Conservation (phyloP, 805 yeast species). For the Candida railenensis region DNA sequence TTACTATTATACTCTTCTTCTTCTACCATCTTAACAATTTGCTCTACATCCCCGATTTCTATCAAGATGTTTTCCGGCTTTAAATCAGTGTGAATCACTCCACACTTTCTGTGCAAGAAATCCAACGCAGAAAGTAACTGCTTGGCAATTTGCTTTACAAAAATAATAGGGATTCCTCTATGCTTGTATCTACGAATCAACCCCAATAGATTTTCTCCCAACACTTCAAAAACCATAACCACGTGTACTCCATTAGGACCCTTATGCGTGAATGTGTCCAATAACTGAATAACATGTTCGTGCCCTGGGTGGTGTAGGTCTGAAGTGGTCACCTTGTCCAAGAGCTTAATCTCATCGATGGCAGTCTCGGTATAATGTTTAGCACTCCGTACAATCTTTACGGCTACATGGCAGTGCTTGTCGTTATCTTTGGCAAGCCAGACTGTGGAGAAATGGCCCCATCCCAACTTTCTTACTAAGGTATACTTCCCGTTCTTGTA, state of each 20-base stretch:
- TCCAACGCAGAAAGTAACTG: conserved; percentile 74
- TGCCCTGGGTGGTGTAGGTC: conserved; percentile 77
- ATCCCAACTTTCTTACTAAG: conserved; percentile 86
- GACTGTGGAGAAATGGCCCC: conserved; percentile 98
- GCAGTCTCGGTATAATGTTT: conserved; percentile 92
- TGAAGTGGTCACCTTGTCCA: conserved; percentile 63
- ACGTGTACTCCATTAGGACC: conserved; percentile 94
- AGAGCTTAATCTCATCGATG: conserved; percentile 81
- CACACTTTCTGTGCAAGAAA: conserved; percentile 63
- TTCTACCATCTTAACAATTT: conserved; percentile 67
- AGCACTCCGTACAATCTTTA: conserved; percentile 91
- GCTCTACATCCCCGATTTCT: conserved; percentile 82
- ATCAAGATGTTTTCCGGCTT: conserved; percentile 77
- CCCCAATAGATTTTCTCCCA: conserved; percentile 90
- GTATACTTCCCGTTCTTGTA: conserved; percentile 76
- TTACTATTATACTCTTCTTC: conserved; percentile 52
- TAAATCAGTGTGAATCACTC: conserved; percentile 71
- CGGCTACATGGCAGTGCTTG: conserved; percentile 75
- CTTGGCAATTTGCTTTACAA: conserved; percentile 79
- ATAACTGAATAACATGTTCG: conserved; percentile 70
- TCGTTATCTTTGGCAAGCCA: conserved; percentile 76
- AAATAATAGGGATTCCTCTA: conserved; percentile 72
- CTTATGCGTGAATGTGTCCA: conserved; percentile 80
- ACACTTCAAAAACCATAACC: conserved; percentile 95
- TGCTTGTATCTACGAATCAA: conserved; percentile 76